Evolutionary conservation across 2,329 filamentous ascomycete genomes (phyloP).

Genomic region (Metarhizium album): DNA sequence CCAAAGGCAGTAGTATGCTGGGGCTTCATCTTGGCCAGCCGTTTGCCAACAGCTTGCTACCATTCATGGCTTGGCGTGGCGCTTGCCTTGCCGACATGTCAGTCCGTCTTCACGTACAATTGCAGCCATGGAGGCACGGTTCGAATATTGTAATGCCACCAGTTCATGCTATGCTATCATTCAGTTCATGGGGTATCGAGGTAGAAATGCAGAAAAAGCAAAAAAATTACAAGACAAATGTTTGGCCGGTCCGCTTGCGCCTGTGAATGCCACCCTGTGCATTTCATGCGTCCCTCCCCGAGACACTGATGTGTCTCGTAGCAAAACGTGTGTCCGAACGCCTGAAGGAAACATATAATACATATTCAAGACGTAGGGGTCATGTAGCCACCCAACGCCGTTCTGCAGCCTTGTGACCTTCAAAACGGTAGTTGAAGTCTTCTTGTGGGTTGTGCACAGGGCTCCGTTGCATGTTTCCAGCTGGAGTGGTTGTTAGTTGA

Average conservation of each 20-base stretch:
- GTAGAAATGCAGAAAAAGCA: not conserved
- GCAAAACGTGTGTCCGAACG: not conserved
- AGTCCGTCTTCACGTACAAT: too few species aligned
- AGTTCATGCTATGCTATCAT: not conserved
- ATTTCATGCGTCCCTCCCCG: not conserved
- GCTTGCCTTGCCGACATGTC: too few species aligned
- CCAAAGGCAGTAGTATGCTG: too few species aligned
- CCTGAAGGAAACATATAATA: not conserved
- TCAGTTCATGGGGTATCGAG: not conserved
- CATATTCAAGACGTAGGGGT: not conserved
- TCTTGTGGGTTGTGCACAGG: not conserved
- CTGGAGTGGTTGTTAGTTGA: not conserved
- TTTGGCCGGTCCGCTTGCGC: not conserved
- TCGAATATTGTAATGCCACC: not conserved
- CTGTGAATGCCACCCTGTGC: not conserved
- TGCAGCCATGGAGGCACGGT: not conserved
- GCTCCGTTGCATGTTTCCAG: not conserved
- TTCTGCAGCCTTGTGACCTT: not conserved
- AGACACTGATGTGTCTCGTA: not conserved
- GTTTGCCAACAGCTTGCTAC: too few species aligned
- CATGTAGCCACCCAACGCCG: not conserved
- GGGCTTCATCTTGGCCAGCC: too few species aligned
- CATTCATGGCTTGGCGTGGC: too few species aligned
- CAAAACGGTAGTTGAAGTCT: constrained; percentile 1
- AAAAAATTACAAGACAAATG: not conserved